Evolutionary conservation across 345 rosid genomes (phyloP).

Genomic region (Sisymbrium altissimum): DNA sequence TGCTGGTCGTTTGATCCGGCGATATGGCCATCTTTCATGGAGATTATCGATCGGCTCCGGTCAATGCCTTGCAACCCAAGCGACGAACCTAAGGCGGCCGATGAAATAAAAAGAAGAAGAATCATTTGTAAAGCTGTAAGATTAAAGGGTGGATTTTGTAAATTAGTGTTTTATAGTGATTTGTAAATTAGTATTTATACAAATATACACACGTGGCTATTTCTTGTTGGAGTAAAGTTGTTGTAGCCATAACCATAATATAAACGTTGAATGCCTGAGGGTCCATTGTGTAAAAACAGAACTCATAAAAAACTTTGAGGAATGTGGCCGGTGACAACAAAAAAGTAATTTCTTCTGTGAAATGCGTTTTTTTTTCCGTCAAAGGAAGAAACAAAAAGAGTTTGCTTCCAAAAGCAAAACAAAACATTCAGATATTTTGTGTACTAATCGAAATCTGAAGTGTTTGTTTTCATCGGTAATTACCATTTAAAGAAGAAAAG

Average conservation of each 20-base stretch:
- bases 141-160: not conserved
- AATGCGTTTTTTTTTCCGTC: no score
- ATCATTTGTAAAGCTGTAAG: not conserved
- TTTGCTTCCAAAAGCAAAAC: not conserved
- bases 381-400: not conserved
- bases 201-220: not conserved
- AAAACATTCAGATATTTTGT: not conserved
- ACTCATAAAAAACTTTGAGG: no score
- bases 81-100: constrained; percentile 21
- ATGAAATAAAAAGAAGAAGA: not conserved
- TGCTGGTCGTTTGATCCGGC: constrained; percentile 65
- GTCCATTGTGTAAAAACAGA: not conserved
- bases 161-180: not conserved
- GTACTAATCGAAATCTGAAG: not conserved
- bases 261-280: not conserved
- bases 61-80: constrained; percentile 53
- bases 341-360: no score
- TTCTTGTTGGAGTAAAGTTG: not conserved
- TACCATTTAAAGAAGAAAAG: not conserved
- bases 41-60: constrained; percentile 54
- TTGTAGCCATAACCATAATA: not conserved
- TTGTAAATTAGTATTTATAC: not conserved
- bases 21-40: constrained; percentile 48
- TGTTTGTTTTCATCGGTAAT: not conserved
- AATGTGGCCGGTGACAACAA: not conserved